Base-by-base conservation (phyloP, 2,329 filamentous ascomycete species). In the Sordariomycetes sp. region DNA sequence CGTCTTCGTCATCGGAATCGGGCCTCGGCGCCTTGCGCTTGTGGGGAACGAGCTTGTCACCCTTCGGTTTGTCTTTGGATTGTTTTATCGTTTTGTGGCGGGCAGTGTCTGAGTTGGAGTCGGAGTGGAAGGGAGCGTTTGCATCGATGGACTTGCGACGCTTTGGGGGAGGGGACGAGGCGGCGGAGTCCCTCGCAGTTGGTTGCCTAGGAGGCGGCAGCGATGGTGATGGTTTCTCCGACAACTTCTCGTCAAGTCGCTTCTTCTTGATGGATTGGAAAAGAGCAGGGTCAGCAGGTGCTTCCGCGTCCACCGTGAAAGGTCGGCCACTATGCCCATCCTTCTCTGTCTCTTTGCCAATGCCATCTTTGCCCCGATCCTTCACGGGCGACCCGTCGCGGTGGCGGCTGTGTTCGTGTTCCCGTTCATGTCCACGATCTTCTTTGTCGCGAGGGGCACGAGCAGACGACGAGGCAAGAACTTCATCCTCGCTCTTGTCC, bases 1-100 rank as follows among this genome's bases (percentile, higher is more conserved):
- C 79, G 8, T 68, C 72, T 58, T 84, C 80, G 61, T 82, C 79
- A 53, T 83, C 80, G 20, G 80, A 83, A 59, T 82, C 79, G 39
- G 69, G 67, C 64, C 76, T 79, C 52, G 72, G 67, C 10, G 75
- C 72, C 64, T 81, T 83, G 56, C 80, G 74, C 67, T 82, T 83
- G 59, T 75, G 68, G 20, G 75, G 67, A 17, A 54, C 34, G 17
- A 75, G 63, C 58, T 73, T 76, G 57, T 82, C 78, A 1, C 73
- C 67, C 61, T 74, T 79, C 53, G 71, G 60, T 61, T 74, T 77
- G 62, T 82, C 74, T 62, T 76, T 76, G 52, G 73, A 60, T 52
- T 70, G 65, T 65, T 75, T 81, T 56, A 74, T 68, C 3, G 74
- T 70, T 55, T 70, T 71, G 48, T 71, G 70, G 53, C 72, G 74